A percentile compares a stretch with the other conserved stretches of the same genome.
Evolutionary conservation across 208 protist genomes (phyloP).

Genomic region (Trypanosoma cruzi): DNA sequence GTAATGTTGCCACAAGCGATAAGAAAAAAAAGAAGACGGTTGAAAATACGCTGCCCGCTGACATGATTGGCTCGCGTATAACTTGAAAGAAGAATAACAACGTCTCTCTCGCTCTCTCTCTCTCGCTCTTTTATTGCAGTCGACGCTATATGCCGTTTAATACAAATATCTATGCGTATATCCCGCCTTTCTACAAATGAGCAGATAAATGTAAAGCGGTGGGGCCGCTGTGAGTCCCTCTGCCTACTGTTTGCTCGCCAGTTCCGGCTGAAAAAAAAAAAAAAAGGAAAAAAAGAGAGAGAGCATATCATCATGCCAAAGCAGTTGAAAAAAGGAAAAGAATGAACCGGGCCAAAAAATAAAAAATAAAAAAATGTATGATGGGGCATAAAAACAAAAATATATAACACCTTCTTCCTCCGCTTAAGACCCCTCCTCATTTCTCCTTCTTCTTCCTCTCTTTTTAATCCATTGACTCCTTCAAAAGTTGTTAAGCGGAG

Average conservation of each 20-base stretch:
- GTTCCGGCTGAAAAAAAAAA: background rate
- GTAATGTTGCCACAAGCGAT: conserved; percentile 46
- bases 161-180: background rate
- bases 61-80: conserved; percentile 31
- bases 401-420: background rate
- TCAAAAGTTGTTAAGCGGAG: background rate
- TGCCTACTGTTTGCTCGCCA: background rate
- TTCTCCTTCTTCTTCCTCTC: conserved; percentile 12
- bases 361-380: conserved; percentile 17
- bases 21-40: conserved; percentile 78
- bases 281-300: conserved; percentile 4
- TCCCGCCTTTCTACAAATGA: background rate
- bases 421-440: conserved; percentile 2
- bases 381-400: conserved; percentile 6
- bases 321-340: conserved; percentile 11
- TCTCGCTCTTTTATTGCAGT: too few species aligned
- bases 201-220: background rate
- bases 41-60: conserved; percentile 44
- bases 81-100: too few species aligned
- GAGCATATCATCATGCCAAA: too few species aligned
- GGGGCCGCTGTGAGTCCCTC: background rate
- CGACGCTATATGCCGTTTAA: too few species aligned
- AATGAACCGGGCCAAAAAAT: conserved; percentile 6
- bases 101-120: too few species aligned
- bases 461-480: background rate